Evolutionary conservation across 257 asterid genomes (phyloP), one percentile per base, ranked within the genome.

Genomic region (Agastache rugosa): DNA sequence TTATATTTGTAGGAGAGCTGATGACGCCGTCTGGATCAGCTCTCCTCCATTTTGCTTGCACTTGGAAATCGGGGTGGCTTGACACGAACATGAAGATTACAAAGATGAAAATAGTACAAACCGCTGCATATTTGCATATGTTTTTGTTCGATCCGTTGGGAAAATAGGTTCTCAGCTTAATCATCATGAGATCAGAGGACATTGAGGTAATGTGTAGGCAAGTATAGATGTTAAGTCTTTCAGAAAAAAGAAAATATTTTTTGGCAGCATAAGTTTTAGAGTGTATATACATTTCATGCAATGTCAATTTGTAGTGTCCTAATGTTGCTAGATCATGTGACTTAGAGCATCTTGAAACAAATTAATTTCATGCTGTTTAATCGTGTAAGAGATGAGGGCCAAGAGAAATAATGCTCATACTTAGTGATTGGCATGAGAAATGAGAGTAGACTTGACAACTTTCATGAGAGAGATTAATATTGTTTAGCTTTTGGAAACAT

Each of bases 1-100:
- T 74, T 23, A 78, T 1, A 39, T 79, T 81, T 44, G 85, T 73
- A 8, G 76, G 45, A 58, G 81, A 37, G 44, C 44, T 39, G 56
- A 22, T 39, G 27, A 20, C 41, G 37, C 22, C 34, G 0, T 20
- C 8, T 5, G 25, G 11, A 20, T 14, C 44, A 17, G 56, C 64
- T 9, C 6, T 68, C 31, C 55, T 55, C 66, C 50, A 7, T 58
- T 39, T 80, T 14, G 68, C 20, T 51, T 27, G 72, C 19, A 64
- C 17, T 27, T 76, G 63, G 72, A 62, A 64, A 55, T 65, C 53
- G 34, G 62, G 79, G 31, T 77, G 78, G 20, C 42, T 78, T 31
- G 74, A 61, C 14, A 78, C 34, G 39, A 67, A 44, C 14, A 72
- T 60, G 80, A 71, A 72, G 58, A 72, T 35, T 1, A 54, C 19